Percentiles rank a stretch among this genome's conserved stretches.
Evolutionary conservation across 2,329 filamentous ascomycete species (phyloP).

Genomic region (Whalleya microplaca): DNA sequence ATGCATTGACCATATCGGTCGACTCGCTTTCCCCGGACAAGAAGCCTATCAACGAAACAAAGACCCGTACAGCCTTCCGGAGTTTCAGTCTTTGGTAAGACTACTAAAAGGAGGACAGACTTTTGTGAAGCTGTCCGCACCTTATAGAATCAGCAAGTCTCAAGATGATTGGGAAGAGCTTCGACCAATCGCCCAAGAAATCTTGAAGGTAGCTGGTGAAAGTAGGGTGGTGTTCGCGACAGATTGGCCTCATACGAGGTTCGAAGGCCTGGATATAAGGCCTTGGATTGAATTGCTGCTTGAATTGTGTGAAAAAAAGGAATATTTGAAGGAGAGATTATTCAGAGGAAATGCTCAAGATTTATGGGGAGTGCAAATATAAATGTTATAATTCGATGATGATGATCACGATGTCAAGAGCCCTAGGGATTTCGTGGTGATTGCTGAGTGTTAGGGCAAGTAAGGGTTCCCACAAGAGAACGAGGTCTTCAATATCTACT

Average conservation of each 20-base stretch:
- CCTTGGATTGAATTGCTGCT: conserved; percentile 59
- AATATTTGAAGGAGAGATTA: conserved; percentile 50
- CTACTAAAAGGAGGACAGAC: conserved; percentile 52
- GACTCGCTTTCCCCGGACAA: conserved; percentile 44
- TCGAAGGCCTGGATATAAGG: conserved; percentile 58
- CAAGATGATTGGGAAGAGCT: conserved; percentile 45
- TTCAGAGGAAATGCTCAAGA: conserved; percentile 60
- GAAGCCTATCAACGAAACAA: neutral
- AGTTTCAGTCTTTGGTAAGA: conserved; percentile 52
- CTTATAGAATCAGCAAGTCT: conserved; percentile 57
- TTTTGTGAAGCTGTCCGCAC: conserved; percentile 62
- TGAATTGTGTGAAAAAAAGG: conserved; percentile 52
- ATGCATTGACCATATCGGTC: conserved; percentile 64
- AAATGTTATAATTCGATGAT: neutral
- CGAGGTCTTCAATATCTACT: too few species aligned
- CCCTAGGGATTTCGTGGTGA: too few species aligned
- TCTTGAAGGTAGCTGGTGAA: conserved; percentile 49
- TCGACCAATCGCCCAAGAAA: conserved; percentile 51
- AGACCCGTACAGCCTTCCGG: conserved; percentile 50
- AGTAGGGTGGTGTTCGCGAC: conserved; percentile 57
- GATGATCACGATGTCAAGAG: too few species aligned
- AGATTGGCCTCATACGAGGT: conserved; percentile 68
- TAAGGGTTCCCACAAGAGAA: too few species aligned
- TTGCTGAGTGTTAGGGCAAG: too few species aligned
- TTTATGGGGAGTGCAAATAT: conserved; percentile 41